A percentile compares a stretch with the other conserved stretches of the same genome.
Evolutionary conservation across 257 asterid genomes (phyloP).

Genomic region (Nicotiana benthamiana): DNA sequence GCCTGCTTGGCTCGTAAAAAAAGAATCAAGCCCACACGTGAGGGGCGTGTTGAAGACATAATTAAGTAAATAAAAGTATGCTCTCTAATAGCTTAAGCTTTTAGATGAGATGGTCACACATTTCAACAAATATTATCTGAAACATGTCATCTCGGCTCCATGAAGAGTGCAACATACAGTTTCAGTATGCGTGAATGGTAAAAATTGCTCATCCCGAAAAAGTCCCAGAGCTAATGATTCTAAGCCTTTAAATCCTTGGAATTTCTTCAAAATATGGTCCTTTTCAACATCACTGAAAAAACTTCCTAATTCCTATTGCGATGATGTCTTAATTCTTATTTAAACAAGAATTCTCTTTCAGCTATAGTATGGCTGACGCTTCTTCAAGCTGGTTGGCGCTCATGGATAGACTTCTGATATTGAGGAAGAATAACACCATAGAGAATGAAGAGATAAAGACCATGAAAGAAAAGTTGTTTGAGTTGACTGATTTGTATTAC

Average conservation of each 20-base stretch:
- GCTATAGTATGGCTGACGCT: slow-evolving; percentile 50
- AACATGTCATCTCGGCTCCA: not conserved
- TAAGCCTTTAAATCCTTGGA: too few species aligned
- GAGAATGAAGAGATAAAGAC: slow-evolving; percentile 24
- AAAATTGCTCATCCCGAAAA: not conserved
- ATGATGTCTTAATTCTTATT: too few species aligned
- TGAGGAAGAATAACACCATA: slow-evolving; percentile 27
- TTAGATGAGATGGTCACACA: too few species aligned
- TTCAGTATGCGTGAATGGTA: not conserved
- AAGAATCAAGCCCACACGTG: too few species aligned
- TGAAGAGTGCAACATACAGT: not conserved
- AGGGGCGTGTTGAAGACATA: too few species aligned
- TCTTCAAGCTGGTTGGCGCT: slow-evolving; percentile 65
- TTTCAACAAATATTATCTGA: not conserved
- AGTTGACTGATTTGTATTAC: slow-evolving; percentile 58
- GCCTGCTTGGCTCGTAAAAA: too few species aligned
- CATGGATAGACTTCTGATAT: slow-evolving; percentile 62
- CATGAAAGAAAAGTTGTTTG: slow-evolving; percentile 31
- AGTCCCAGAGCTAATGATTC: not conserved
- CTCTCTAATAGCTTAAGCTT: too few species aligned
- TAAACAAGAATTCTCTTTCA: slow-evolving; percentile 12
- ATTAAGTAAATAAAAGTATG: too few species aligned
- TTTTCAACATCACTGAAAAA: too few species aligned
- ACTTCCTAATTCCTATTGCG: too few species aligned
- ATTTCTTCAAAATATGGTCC: too few species aligned